These are phyloP conservation scores for Knoxia roxburghii DNA, from an alignment of 257 asterid species.

Conservation along the genomic window DNA sequence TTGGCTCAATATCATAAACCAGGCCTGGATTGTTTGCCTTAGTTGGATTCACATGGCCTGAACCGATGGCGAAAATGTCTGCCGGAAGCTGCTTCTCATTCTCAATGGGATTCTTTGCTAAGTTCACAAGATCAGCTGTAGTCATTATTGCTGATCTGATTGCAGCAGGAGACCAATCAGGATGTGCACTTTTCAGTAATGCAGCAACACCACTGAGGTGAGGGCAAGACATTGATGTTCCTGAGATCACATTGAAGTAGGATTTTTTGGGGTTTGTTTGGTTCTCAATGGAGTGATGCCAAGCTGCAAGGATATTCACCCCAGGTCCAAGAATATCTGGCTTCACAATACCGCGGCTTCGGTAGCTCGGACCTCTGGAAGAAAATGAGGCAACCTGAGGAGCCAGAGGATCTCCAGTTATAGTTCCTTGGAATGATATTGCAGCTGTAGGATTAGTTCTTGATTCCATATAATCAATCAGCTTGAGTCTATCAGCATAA, in stretches of 20 bases:
- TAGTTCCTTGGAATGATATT: conserved; percentile 13
- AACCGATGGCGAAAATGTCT: neutral
- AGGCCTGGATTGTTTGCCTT: conserved; percentile 20
- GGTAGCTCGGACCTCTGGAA: conserved; percentile 1
- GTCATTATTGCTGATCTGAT: conserved; percentile 18
- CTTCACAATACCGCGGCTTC: conserved; percentile 12
- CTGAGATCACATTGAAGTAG: neutral
- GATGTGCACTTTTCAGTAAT: conserved; percentile 19
- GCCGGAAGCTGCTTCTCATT: conserved; percentile 1
- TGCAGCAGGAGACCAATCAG: conserved; percentile 17
- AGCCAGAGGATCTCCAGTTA: conserved; percentile 11
- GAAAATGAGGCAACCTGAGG: conserved; percentile 14
- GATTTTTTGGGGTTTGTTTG: neutral
- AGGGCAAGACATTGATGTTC: conserved; percentile 20
- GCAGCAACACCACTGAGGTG: conserved; percentile 22
- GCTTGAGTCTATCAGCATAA: conserved; percentile 4
- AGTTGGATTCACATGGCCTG: conserved; percentile 17
- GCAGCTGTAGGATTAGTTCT: neutral
- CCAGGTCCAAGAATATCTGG: conserved; percentile 23
- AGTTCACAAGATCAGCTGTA: conserved; percentile 3
- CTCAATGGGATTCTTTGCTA: conserved; percentile 7
- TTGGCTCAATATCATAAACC: conserved; percentile 9
- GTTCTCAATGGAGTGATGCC: neutral
- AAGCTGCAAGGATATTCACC: conserved; percentile 16
- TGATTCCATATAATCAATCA: neutral